Percentiles rank a stretch among this genome's conserved stretches.
Conservation (phyloP, 129 eudicot species). For the Lactuca sativa region DNA sequence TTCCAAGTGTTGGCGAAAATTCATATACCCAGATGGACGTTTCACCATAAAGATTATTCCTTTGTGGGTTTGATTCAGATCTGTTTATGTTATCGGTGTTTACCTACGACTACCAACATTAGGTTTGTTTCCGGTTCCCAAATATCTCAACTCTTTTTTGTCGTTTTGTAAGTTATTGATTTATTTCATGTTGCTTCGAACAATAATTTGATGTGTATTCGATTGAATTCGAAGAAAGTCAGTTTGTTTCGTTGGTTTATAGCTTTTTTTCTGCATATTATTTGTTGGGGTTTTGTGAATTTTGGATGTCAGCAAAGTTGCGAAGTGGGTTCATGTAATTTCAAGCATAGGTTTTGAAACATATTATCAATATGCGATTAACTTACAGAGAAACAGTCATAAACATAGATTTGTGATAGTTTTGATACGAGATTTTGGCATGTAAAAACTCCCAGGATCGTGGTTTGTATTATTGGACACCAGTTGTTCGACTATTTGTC, state of each 20-base stretch:
- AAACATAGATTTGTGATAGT: neutral
- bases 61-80: constrained; percentile 51
- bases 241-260: constrained; percentile 17
- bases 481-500: constrained; percentile 24
- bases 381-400: neutral
- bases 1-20: constrained; percentile 40
- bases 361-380: neutral
- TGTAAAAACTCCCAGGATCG: neutral
- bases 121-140: constrained; percentile 38
- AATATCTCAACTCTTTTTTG: constrained; percentile 2
- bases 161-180: constrained; percentile 13
- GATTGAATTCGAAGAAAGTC: neutral
- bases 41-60: constrained; percentile 29
- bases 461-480: constrained; percentile 17
- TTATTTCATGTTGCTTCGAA: constrained; percentile 15
- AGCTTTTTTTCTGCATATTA: neutral
- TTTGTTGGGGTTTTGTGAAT: constrained; percentile 21
- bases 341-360: constrained; percentile 11
- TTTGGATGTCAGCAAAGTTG: constrained; percentile 17
- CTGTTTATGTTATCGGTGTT: constrained; percentile 34
- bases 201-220: neutral
- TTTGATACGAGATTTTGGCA: constrained; percentile 7
- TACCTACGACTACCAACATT: constrained; percentile 30
- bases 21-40: constrained; percentile 20
- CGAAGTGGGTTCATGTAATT: constrained; percentile 20